Evolutionary conservation across 2,329 filamentous ascomycete genomes (phyloP).

Genomic region (Pseudogymnoascus sp.): DNA sequence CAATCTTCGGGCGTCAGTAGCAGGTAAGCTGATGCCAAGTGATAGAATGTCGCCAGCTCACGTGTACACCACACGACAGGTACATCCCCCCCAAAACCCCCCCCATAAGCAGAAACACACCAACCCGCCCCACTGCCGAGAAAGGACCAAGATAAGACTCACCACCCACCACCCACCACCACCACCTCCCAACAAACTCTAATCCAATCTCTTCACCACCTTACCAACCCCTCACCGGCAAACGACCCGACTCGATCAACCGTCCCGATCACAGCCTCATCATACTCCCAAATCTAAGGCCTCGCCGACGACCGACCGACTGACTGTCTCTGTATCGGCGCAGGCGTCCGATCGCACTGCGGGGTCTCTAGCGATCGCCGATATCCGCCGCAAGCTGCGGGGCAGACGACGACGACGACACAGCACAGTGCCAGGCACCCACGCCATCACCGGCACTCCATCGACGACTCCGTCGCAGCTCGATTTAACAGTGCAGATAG

Average conservation of each 20-base stretch:
- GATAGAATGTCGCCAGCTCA: background rate
- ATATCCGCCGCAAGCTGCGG: conserved; percentile 5
- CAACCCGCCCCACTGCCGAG: background rate
- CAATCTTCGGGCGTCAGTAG: background rate
- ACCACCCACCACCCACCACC: background rate
- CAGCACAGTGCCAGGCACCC: background rate
- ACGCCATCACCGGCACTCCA: background rate
- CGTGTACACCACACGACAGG: conserved; percentile 2
- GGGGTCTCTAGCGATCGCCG: background rate
- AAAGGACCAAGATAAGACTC: conserved; percentile 7
- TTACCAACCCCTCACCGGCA: background rate
- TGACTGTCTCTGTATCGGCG: background rate
- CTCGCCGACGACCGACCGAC: background rate
- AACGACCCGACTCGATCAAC: background rate
- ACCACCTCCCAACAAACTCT: conserved; percentile 1
- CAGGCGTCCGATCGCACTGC: background rate
- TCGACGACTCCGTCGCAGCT: background rate
- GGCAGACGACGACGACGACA: background rate
- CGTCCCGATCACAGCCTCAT: background rate
- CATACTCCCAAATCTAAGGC: background rate
- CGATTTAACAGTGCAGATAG: background rate
- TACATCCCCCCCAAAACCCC: background rate
- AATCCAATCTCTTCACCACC: conserved; percentile 4
- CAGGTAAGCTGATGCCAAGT: background rate
- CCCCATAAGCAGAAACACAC: background rate